Base-by-base conservation (phyloP, 208 protist genomes). In the Crithidia bombi region DNA sequence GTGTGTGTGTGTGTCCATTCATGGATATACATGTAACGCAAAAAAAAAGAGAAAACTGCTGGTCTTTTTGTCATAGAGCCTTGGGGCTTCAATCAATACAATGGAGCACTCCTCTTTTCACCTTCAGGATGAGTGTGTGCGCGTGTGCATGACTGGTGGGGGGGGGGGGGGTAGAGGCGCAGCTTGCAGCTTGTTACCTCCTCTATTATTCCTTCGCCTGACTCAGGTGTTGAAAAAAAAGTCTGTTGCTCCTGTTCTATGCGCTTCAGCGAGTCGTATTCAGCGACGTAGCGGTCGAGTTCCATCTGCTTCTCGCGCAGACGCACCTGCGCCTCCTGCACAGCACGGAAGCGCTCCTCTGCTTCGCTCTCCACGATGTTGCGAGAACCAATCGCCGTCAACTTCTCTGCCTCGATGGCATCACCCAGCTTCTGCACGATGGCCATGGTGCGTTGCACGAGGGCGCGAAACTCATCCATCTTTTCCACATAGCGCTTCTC, bases 321-420 rank as follows among this genome's bases (percentile, higher is more conserved):
- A 15, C 88, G 85, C 23, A 97, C 77, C 65, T 94, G 86, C 11
- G 87, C 88, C 78, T 97, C 92, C 62, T 88, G 86, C 57, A 91
- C 65, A 2, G 78, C 79, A 39, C 90, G 85, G 35, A 79, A 83
- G 10, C 92, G 83, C 56, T 92, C 87, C 78, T 97, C 92, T 11
- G 80, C 79, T 71, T 97, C 92, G 59, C 90, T 90, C 73, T 97
- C 88, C n/a, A 95, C 92, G 64, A 90, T 82, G 70, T 95, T 93
- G 41, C 92, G 87, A 1, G 81, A 77, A 14, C 92, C 92, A 51
- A 97, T 94, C 1, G 92, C 92, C 54, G 82, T 90, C 6, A 97
- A 79, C 65, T 95, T 95, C 66, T 95, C 87, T 14, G 82, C 50
- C 58, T 97, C 92, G 76, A 97, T 97, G 23, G 85, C 87, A 17